Evolutionary conservation across 1,284 basidiomycete genomes (phyloP).

Genomic region (Ceratobasidium sp.): DNA sequence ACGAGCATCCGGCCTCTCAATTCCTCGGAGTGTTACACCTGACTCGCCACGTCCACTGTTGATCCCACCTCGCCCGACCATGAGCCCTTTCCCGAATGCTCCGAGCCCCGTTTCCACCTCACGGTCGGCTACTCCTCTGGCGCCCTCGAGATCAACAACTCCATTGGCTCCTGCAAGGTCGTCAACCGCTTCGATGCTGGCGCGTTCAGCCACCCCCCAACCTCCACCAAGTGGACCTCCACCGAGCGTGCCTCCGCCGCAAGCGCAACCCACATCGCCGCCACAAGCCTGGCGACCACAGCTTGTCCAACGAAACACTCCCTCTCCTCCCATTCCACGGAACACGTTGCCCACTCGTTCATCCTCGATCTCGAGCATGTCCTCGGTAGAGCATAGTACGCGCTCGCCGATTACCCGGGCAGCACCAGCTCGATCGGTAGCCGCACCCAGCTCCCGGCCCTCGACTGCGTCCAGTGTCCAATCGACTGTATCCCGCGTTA

Average conservation of each 20-base stretch:
- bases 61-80: neutral
- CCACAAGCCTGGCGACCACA: neutral
- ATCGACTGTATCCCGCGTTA: neutral
- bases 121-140: neutral
- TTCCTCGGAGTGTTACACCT: constrained; percentile 29
- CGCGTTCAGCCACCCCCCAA: constrained; percentile 12
- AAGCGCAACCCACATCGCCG: neutral
- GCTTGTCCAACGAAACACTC: constrained; percentile 1
- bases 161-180: neutral
- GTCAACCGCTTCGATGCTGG: neutral
- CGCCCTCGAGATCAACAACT: neutral
- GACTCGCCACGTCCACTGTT: constrained; percentile 16
- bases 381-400: constrained; percentile 4
- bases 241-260: neutral
- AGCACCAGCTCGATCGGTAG: constrained; percentile 10
- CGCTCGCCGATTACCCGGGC: constrained; percentile 11
- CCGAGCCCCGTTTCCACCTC: neutral
- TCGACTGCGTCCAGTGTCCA: neutral
- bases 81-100: neutral
- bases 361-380: constrained; percentile 24
- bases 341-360: constrained; percentile 9
- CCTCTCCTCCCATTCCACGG: constrained; percentile 17
- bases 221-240: neutral
- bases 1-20: constrained; percentile 22
- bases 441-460: constrained; percentile 7